Evolutionary conservation across 805 yeast genomes (phyloP).

Genomic region (Wickerhamiella occidentalis): DNA sequence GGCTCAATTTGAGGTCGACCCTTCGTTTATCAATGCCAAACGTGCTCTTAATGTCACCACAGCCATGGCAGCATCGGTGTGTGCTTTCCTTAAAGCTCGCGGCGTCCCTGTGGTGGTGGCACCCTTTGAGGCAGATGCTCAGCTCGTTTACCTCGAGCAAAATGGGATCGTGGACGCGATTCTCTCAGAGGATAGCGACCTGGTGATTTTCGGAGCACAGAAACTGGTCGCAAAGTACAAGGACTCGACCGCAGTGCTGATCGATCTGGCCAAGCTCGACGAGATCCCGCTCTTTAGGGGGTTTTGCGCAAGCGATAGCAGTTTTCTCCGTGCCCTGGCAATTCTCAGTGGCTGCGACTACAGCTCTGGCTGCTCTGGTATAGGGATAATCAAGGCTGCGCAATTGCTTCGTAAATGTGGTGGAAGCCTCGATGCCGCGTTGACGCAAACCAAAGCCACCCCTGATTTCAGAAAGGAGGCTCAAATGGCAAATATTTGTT

Average conservation of each 20-base stretch:
- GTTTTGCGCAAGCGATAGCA: no score
- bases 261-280: conserved; percentile 45
- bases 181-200: conserved; percentile 87
- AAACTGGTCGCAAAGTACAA: conserved; percentile 69
- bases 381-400: conserved; percentile 73
- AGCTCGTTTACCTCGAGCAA: conserved; percentile 79
- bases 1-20: conserved; percentile 4
- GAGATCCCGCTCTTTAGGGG: conserved; percentile 16
- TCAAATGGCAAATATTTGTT: conserved; percentile 65
- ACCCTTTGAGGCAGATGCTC: conserved; percentile 97
- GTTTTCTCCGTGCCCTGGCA: no score
- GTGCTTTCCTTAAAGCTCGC: conserved; percentile 43
- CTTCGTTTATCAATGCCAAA: background rate
- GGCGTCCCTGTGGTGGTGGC: conserved; percentile 73
- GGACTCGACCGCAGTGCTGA: conserved; percentile 51
- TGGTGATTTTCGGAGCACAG: conserved; percentile 75
- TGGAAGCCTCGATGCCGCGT: conserved; percentile 27
- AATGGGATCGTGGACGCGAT: conserved; percentile 69
- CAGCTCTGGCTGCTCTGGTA: conserved; percentile 68
- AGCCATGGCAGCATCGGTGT: conserved; percentile 77
- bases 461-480: conserved; percentile 48
- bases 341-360: conserved; percentile 95
- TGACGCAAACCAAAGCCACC: conserved; percentile 37
- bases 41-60: conserved; percentile 74
- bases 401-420: conserved; percentile 44